A percentile compares a stretch with the other conserved stretches of the same genome.
phyloP scores from a whole-genome alignment of 1,139 yeast genomes.

The Kluyveromyces sp. region DNA sequence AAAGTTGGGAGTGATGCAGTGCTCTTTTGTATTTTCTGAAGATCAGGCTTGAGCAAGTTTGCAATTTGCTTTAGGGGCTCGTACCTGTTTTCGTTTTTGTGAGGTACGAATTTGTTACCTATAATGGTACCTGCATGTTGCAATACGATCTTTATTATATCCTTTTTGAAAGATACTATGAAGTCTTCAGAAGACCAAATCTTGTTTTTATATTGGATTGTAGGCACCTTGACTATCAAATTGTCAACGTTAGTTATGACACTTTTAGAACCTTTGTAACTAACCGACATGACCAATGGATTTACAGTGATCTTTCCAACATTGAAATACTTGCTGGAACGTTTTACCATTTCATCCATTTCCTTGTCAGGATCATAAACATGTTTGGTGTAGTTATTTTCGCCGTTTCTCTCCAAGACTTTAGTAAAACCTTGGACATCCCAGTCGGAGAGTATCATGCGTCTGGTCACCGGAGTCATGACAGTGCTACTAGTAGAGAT shows the following conservation, averaged over 20 bases:
- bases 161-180: conserved; percentile 54
- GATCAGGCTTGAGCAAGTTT: conserved; percentile 8
- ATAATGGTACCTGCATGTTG: conserved; percentile 73
- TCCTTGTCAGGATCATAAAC: conserved; percentile 29
- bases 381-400: background rate
- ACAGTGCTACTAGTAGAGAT: background rate
- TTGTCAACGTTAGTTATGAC: conserved; percentile 66
- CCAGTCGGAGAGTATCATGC: conserved; percentile 2
- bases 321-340: conserved; percentile 62
- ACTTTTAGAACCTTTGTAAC: conserved; percentile 70
- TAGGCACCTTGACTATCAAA: conserved; percentile 57
- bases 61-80: conserved; percentile 41
- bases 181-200: conserved; percentile 78
- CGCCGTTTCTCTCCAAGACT: background rate
- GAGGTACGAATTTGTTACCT: conserved; percentile 61
- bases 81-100: conserved; percentile 30
- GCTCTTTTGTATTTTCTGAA: background rate
- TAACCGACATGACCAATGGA: conserved; percentile 48
- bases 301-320: conserved; percentile 52
- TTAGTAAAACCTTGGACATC: conserved; percentile 4
- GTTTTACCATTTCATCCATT: conserved; percentile 48
- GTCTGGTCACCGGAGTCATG: conserved; percentile 2
- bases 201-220: conserved; percentile 54
- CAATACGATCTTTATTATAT: conserved; percentile 58
- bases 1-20: background rate